These are phyloP conservation scores for Scedosporium dehoogii DNA, from an alignment of 2,329 filamentous ascomycete genomes.

Conservation along the genomic window DNA sequence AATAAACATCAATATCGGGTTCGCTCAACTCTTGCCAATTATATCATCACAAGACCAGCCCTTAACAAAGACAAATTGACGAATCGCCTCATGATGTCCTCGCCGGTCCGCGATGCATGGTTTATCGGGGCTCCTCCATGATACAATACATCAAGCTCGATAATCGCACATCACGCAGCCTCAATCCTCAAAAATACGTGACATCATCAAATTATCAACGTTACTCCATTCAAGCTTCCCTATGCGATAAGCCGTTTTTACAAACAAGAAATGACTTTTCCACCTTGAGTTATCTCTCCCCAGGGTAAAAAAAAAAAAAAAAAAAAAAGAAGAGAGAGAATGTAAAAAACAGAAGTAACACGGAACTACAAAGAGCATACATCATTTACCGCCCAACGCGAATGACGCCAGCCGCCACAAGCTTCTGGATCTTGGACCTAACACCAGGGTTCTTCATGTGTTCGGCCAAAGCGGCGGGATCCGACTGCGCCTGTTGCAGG, in stretches of 20 bases:
- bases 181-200: too few species aligned
- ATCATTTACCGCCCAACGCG: conserved; percentile 47
- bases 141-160: too few species aligned
- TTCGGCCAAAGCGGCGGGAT: conserved; percentile 86
- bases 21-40: too few species aligned
- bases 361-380: background rate
- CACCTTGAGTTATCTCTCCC: too few species aligned
- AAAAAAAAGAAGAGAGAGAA: background rate
- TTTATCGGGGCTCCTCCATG: too few species aligned
- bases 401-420: conserved; percentile 88
- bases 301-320: background rate
- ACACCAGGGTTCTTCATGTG: conserved; percentile 93
- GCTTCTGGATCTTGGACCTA: conserved; percentile 82
- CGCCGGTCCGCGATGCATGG: too few species aligned
- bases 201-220: too few species aligned
- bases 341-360: background rate
- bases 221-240: background rate
- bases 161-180: too few species aligned
- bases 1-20: too few species aligned
- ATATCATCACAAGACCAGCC: too few species aligned
- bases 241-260: background rate
- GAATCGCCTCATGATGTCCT: too few species aligned
- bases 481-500: conserved; percentile 88
- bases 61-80: too few species aligned
- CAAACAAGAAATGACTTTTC: background rate